Evolutionary conservation across 2,329 filamentous ascomycete species (phyloP).

Genomic region (Fusarium coffeatum): DNA sequence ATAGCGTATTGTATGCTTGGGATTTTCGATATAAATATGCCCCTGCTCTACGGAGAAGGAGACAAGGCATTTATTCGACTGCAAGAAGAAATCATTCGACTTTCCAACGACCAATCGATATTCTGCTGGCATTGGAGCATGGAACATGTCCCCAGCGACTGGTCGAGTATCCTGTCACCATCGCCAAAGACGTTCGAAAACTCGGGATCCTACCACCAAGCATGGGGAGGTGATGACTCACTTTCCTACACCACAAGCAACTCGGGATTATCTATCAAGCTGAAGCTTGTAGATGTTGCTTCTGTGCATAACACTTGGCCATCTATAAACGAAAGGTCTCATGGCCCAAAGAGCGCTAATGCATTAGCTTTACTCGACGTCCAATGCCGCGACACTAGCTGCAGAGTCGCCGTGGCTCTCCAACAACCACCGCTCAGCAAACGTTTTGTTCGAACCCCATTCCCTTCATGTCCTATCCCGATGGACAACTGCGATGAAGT

Average conservation of each 20-base stretch:
- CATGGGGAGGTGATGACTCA: neutral
- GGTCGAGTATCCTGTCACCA: neutral
- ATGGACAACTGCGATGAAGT: neutral
- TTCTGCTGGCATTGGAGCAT: neutral
- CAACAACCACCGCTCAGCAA: neutral
- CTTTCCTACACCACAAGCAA: neutral
- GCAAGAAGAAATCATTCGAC: neutral
- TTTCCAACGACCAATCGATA: neutral
- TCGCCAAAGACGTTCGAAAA: neutral
- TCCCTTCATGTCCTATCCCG: neutral
- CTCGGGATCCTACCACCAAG: neutral
- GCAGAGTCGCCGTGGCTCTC: neutral
- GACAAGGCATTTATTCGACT: neutral
- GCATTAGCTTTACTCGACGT: neutral
- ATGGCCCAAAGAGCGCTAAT: neutral
- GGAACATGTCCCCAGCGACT: neutral
- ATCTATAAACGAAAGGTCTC: too few relatives aligned
- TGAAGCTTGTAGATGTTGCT: neutral
- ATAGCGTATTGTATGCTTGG: neutral
- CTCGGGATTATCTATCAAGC: neutral
- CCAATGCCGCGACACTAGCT: neutral
- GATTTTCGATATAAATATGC: neutral
- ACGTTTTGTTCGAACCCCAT: neutral
- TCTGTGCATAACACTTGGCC: neutral
- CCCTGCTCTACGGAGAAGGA: rapidly evolving